Evolutionary conservation across 108 stramenopile genomes (phyloP).

Genomic region (Nannochloropsis gaditana): DNA sequence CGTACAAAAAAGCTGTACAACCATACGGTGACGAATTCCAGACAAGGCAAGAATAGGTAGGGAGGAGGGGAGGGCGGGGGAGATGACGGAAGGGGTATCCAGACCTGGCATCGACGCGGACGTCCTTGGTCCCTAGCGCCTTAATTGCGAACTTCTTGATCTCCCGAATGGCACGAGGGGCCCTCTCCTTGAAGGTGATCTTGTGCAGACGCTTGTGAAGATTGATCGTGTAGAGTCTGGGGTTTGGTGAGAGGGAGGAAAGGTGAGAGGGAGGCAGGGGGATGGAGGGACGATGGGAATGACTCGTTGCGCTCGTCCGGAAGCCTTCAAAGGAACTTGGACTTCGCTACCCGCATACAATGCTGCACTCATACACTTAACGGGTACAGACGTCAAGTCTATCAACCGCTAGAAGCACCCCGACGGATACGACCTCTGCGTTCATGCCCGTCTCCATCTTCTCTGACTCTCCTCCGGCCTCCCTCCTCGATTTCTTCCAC

Average conservation of each 20-base stretch:
- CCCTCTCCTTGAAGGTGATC: slow-evolving; percentile 88
- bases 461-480: not conserved
- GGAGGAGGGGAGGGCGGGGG: not conserved
- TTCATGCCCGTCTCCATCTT: not conserved
- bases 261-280: not conserved
- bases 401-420: too few relatives aligned
- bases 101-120: slow-evolving; percentile 44
- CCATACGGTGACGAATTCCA: not conserved
- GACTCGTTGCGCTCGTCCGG: too few relatives aligned
- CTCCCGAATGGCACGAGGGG: slow-evolving; percentile 94
- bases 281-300: too few relatives aligned
- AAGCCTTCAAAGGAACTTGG: too few relatives aligned
- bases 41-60: not conserved
- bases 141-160: slow-evolving; percentile 86
- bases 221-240: slow-evolving; percentile 92
- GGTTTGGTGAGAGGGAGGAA: slow-evolving; percentile 60
- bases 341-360: too few relatives aligned
- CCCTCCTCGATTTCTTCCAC: not conserved
- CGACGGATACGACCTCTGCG: too few relatives aligned
- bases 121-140: slow-evolving; percentile 83
- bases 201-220: slow-evolving; percentile 89
- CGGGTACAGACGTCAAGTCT: too few relatives aligned
- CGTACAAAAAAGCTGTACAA: not conserved
- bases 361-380: too few relatives aligned
- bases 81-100: not conserved